Evolutionary conservation across 768 basidiomycete species (phyloP).

Genomic region (Cyclocybe aegerita): DNA sequence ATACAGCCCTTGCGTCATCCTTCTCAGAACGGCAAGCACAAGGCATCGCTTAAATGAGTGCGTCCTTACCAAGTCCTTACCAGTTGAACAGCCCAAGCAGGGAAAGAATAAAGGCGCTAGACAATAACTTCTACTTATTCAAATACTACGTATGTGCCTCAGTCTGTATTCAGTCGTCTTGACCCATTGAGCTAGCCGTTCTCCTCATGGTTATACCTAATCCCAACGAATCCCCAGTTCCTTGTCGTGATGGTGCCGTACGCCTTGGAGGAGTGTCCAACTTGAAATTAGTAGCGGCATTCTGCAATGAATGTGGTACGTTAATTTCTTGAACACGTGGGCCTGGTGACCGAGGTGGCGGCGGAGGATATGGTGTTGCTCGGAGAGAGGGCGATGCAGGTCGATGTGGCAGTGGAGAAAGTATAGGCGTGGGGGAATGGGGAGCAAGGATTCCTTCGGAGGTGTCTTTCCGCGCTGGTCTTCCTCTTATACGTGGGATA

Average conservation of each 20-base stretch:
- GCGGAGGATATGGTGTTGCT: slow-evolving; percentile 28
- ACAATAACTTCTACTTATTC: too few species aligned
- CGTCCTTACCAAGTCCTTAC: not conserved
- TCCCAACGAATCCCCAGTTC: slow-evolving; percentile 24
- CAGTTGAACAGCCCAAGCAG: not conserved
- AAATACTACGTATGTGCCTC: not conserved
- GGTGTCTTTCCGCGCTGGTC: slow-evolving; percentile 41
- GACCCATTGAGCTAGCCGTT: slow-evolving; percentile 17
- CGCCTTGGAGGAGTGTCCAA: slow-evolving; percentile 43
- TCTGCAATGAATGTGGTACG: slow-evolving; percentile 20
- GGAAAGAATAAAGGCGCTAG: too few species aligned
- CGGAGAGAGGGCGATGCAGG: slow-evolving; percentile 26
- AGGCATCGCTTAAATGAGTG: not conserved
- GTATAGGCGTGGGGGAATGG: slow-evolving; percentile 42
- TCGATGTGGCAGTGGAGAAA: slow-evolving; percentile 29
- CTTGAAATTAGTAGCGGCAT: slow-evolving; percentile 29
- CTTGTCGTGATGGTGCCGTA: slow-evolving; percentile 18
- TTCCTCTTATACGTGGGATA: slow-evolving; percentile 43
- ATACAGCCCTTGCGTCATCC: not conserved
- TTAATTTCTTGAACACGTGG: slow-evolving; percentile 34
- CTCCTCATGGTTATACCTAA: slow-evolving; percentile 29
- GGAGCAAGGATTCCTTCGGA: slow-evolving; percentile 75
- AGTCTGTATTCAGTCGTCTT: slow-evolving; percentile 9
- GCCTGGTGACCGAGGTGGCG: slow-evolving; percentile 38
- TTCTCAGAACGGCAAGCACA: not conserved